Percentiles rank a stretch among this genome's conserved stretches.
phyloP scores from a whole-genome alignment of 768 basidiomycete species.

The Naganishia antarctica region DNA sequence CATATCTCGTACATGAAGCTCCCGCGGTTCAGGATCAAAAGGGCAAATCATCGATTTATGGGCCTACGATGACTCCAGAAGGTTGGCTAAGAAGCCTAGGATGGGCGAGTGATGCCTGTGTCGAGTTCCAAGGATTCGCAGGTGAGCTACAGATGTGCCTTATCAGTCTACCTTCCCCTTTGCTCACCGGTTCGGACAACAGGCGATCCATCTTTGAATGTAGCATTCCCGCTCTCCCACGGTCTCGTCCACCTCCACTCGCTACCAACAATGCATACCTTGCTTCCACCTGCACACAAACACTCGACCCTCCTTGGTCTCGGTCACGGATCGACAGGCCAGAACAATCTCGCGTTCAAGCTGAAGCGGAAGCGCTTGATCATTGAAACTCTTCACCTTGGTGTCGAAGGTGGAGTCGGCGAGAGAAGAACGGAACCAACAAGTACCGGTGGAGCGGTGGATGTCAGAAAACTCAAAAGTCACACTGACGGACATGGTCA shows the following conservation, averaged over 20 bases:
- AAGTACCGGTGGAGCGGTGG: slow-evolving; percentile 10
- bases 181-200: neutral
- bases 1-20: slow-evolving; percentile 55
- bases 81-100: slow-evolving; percentile 72
- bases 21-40: slow-evolving; percentile 26
- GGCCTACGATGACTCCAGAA: slow-evolving; percentile 47
- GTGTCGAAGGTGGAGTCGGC: slow-evolving; percentile 50
- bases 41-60: slow-evolving; percentile 17
- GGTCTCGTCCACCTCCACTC: slow-evolving; percentile 74
- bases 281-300: slow-evolving; percentile 73
- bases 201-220: slow-evolving; percentile 64
- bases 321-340: slow-evolving; percentile 57
- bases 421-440: slow-evolving; percentile 45
- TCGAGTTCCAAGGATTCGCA: slow-evolving; percentile 72
- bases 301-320: slow-evolving; percentile 79
- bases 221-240: slow-evolving; percentile 75
- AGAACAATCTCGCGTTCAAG: slow-evolving; percentile 94
- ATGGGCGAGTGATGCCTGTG: slow-evolving; percentile 70
- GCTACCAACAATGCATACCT: slow-evolving; percentile 68
- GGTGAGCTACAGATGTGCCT: slow-evolving; percentile 54
- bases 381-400: slow-evolving; percentile 78
- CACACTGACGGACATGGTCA: slow-evolving; percentile 30
- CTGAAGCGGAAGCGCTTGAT: slow-evolving; percentile 80
- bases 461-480: slow-evolving; percentile 27
- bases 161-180: no score